Percentiles rank a stretch among this genome's conserved stretches.
Conservation (phyloP, 23 red algal species). For the Gracilaria domingensis region DNA sequence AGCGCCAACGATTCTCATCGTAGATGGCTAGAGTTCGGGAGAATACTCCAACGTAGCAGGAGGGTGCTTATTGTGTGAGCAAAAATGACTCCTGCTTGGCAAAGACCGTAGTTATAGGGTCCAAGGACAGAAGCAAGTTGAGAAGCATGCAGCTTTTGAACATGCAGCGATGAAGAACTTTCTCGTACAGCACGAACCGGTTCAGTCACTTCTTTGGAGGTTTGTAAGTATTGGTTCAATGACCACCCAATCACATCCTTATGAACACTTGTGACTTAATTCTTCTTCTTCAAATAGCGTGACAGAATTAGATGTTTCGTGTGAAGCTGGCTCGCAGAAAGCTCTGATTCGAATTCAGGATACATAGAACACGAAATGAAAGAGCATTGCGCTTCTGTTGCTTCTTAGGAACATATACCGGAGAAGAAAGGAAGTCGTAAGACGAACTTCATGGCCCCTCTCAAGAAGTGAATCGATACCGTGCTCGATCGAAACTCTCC, state of each 20-base stretch:
- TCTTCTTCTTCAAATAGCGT: background rate
- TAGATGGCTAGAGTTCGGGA: background rate
- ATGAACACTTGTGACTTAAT: background rate
- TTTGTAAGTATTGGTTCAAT: background rate
- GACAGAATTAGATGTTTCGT: background rate
- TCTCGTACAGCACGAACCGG: background rate
- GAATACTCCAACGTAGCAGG: background rate
- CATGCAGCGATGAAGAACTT: background rate
- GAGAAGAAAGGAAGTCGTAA: no score
- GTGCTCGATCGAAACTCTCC: background rate
- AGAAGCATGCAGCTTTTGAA: background rate
- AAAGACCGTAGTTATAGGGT: no score
- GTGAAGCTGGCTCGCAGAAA: background rate
- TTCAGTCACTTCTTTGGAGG: background rate
- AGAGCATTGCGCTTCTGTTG: background rate
- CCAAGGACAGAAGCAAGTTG: background rate
- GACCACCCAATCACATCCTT: background rate
- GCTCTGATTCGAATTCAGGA: background rate
- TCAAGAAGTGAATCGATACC: background rate
- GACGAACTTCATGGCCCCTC: no score
- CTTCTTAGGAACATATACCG: no score
- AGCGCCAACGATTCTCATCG: background rate
- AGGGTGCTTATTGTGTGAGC: background rate
- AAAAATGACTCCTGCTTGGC: background rate
- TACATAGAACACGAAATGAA: background rate